Percentiles rank a stretch among this genome's conserved stretches.
phyloP scores from a whole-genome alignment of 768 basidiomycete genomes.

The Lentinula aciculospora region DNA sequence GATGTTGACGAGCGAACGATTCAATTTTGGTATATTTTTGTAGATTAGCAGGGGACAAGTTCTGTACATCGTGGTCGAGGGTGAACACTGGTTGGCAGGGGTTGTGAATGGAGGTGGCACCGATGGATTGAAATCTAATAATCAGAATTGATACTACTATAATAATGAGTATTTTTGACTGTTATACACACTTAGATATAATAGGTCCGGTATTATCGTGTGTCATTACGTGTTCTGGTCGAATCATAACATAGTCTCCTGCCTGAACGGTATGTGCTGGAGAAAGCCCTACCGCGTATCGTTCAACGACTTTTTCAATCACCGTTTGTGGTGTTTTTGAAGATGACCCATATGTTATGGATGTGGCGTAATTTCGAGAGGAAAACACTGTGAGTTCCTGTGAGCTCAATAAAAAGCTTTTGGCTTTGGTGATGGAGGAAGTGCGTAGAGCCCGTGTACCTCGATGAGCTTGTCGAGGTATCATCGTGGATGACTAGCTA shows the following conservation, averaged over 20 bases:
- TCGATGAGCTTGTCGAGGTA: background rate
- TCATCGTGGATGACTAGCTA: no score
- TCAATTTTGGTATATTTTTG: constrained; percentile 92
- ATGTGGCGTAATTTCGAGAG: background rate
- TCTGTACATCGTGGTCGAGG: constrained; percentile 97
- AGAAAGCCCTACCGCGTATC: constrained; percentile 89
- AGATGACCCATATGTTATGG: background rate
- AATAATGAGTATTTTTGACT: background rate
- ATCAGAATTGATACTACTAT: background rate
- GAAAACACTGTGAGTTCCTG: background rate
- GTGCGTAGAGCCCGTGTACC: background rate
- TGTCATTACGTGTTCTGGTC: constrained; percentile 96
- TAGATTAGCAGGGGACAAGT: constrained; percentile 85
- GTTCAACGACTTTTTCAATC: constrained; percentile 97
- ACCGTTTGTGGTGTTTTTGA: constrained; percentile 63
- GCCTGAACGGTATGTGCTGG: constrained; percentile 76
- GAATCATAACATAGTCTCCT: constrained; percentile 99
- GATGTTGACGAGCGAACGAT: constrained; percentile 77
- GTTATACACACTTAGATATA: constrained; percentile 76
- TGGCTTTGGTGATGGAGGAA: background rate
- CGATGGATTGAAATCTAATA: constrained; percentile 87
- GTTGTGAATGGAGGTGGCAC: constrained; percentile 78
- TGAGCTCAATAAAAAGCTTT: background rate
- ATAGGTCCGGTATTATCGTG: constrained; percentile 99
- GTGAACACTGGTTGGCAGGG: constrained; percentile 90